Base-by-base conservation (phyloP, 2,329 filamentous ascomycete genomes). In the Pseudocercospora pini-densiflorae region DNA sequence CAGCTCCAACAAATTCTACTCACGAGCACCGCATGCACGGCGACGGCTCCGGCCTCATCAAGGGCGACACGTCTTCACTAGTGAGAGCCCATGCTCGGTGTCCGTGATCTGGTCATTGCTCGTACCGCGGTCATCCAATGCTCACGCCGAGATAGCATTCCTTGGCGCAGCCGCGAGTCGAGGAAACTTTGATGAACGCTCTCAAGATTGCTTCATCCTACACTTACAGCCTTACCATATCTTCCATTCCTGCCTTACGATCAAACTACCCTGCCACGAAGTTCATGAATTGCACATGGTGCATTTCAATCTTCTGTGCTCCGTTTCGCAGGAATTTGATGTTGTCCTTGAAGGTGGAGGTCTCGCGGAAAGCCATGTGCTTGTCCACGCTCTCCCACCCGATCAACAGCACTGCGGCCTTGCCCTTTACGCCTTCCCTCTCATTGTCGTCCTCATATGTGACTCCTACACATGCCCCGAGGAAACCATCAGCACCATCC, bases 361-460 rank as follows among this genome's bases (percentile, higher is more conserved):
- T 82, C 68, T 83, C 76, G 62, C 80, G 77, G 33, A 80, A 84
- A 58, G 75, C 75, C 79, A 81, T 76, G 74, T 88, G 86, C 57
- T 77, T 78, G 40, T 85, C 82, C 21, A 84, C 77, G 70, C 78
- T 83, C 59, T 81, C 76, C 86, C 86, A 88, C 5, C 85, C 86
- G 62, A 86, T 76, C 19, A 79, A 77, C n/a, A 80, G 65, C 3
- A 83, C 70, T 70, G 81, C 80, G 63, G 81, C 74, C 62, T 79
- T 79, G 10, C 80, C 83, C 70, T 80, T 74, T 2, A 77, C 75
- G 3, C 78, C 77, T 36, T 74, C 72, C 40, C 68, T 64, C 71
- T 75, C 72, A 9, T 76, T 59, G 40, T 72, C 72, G 5, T 47
- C 36, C 71, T 72, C 66, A 23, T 76, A 61, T n/a, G 73, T 75